These are phyloP conservation scores for Pseudopithomyces maydicus DNA, from an alignment of 2,329 filamentous ascomycete species.

Conservation along the genomic window DNA sequence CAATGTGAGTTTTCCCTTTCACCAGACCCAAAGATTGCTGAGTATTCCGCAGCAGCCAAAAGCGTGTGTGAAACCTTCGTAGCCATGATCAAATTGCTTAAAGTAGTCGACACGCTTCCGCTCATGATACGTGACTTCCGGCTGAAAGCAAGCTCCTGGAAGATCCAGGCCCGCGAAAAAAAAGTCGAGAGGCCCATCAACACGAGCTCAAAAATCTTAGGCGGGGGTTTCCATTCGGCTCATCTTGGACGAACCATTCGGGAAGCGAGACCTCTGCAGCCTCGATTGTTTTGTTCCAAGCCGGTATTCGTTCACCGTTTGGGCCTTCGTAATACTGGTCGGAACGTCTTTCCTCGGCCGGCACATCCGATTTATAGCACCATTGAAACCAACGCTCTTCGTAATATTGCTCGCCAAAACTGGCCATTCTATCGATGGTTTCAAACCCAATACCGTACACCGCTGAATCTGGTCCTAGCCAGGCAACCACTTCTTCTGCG, in stretches of 20 bases:
- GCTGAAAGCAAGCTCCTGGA: slow-evolving; percentile 1
- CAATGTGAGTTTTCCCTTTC: neutral
- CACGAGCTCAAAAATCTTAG: neutral
- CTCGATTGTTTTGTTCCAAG: neutral
- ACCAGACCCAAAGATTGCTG: neutral
- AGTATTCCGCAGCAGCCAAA: neutral
- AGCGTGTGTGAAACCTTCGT: neutral
- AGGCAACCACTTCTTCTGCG: neutral
- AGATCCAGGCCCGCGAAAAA: neutral
- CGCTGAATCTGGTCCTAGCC: slow-evolving; percentile 19
- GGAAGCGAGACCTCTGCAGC: neutral
- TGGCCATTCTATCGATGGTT: neutral
- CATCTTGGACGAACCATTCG: neutral
- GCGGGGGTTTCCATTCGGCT: neutral
- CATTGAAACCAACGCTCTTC: slow-evolving; percentile 2
- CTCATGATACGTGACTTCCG: neutral
- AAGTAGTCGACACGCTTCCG: neutral
- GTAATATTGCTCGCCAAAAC: neutral
- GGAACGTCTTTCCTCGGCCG: slow-evolving; percentile 1
- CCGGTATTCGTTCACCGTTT: neutral
- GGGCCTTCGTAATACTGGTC: neutral
- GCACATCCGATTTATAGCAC: slow-evolving; percentile 1
- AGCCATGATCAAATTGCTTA: neutral
- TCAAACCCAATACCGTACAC: neutral
- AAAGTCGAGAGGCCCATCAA: neutral